Evolutionary conservation across 106 monocot species (phyloP), one percentile per base, ranked within the genome.

Genomic region (Ottelia alismoides): DNA sequence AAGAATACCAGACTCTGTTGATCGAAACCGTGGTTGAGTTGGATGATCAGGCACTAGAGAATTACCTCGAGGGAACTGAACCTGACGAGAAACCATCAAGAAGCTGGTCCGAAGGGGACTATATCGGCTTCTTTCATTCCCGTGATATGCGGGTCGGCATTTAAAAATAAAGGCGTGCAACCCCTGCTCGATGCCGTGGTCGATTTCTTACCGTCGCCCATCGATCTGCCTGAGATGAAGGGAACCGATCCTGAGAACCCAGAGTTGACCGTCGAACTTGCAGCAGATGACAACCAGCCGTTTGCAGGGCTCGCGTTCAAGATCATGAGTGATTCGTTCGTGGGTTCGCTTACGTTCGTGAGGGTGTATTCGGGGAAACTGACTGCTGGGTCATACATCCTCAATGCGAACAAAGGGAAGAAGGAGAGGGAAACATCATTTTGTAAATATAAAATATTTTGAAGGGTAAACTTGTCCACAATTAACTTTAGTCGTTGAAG

Each of bases 131-230:
- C 47, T 52, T 94, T 94, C 74, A 88, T 94, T 45, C 88, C 93
- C 24, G 88, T 94, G 62, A 65, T 94, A 62, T 94, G 93, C 71
- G 93, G 93, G 22, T 84, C 93, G 9, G 93, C 93, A 65, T 94
- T 94, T 60, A 94, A 93, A 71, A 94, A 94, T 71, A 94, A 94
- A 69, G 93, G 93, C 45, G 93, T 94, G 10, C 93, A 94, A 47
- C 78, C 78, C 17, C 65, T 94, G 70, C 80, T 94, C 59, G 93
- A 94, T 76, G 80, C 93, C 55, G 93, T 94, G 31, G 88, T 94
- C 9, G 93, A 94, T 70, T 94, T 72, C 61, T 78, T 94, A 64
- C 93, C 93, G 27, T 94, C 88, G 49, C 93, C 93, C 17, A 30
- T 94, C 59, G 93, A 94, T 1, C 16, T 94, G 53, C 93, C 93